phyloP scores from a whole-genome alignment of 345 rosid genomes.

The Hypericum perforatum region DNA sequence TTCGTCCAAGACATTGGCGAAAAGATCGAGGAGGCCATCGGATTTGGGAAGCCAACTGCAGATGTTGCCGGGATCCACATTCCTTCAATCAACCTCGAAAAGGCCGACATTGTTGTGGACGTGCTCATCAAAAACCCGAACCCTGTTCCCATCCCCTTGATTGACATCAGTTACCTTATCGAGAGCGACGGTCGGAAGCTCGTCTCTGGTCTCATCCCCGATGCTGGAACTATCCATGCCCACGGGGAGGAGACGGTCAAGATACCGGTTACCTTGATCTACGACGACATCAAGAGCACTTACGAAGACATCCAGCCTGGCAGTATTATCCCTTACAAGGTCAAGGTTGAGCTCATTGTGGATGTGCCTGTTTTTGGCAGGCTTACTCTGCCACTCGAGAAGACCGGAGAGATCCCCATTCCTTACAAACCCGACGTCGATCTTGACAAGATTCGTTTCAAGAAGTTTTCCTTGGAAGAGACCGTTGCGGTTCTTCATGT shows the following conservation, averaged over 20 bases:
- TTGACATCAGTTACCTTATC: slow-evolving; percentile 70
- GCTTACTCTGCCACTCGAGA: slow-evolving; percentile 78
- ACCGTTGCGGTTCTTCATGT: slow-evolving; percentile 76
- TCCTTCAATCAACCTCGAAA: slow-evolving; percentile 73
- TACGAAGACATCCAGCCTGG: slow-evolving; percentile 81
- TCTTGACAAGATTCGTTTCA: slow-evolving; percentile 63
- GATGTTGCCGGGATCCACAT: slow-evolving; percentile 71
- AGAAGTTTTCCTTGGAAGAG: slow-evolving; percentile 79
- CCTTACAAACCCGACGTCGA: slow-evolving; percentile 96
- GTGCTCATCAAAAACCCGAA: slow-evolving; percentile 90
- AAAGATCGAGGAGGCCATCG: slow-evolving; percentile 80
- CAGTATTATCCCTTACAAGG: slow-evolving; percentile 70
- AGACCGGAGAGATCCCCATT: slow-evolving; percentile 87
- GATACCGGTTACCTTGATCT: slow-evolving; percentile 71
- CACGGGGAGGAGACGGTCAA: slow-evolving; percentile 95
- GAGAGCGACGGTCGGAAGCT: slow-evolving; percentile 92
- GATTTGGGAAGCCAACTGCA: slow-evolving; percentile 95
- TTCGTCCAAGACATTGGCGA: slow-evolving; percentile 88
- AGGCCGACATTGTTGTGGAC: slow-evolving; percentile 72
- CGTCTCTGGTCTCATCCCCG: slow-evolving; percentile 82
- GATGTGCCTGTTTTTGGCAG: slow-evolving; percentile 90
- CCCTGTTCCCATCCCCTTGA: slow-evolving; percentile 79
- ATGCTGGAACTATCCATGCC: slow-evolving; percentile 80
- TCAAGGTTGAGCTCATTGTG: slow-evolving; percentile 78
- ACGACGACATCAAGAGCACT: slow-evolving; percentile 70